Evolutionary conservation across 2,329 filamentous ascomycete species (phyloP).

Genomic region (Fusarium hainanense): DNA sequence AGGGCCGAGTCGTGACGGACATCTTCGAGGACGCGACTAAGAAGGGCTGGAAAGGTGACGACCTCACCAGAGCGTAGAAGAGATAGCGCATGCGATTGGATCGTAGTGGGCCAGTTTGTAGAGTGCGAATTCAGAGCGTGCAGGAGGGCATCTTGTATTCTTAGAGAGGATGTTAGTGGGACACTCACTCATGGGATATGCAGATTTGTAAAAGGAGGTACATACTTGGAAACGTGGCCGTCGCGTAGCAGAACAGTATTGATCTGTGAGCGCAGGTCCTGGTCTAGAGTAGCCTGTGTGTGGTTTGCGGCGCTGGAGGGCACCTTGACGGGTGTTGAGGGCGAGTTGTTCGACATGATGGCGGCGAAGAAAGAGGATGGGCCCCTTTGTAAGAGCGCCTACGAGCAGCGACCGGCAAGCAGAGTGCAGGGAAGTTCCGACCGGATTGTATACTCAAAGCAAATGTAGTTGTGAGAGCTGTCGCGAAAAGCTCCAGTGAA

Average conservation of each 20-base stretch:
- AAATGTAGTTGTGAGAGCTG: not conserved
- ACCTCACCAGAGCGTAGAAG: conserved; percentile 70
- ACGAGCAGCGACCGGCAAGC: not conserved
- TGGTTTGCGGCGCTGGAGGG: conserved; percentile 69
- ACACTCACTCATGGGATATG: not conserved
- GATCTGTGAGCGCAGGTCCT: conserved; percentile 71
- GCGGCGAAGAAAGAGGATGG: conserved; percentile 1
- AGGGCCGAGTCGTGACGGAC: conserved; percentile 62
- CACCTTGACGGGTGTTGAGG: conserved; percentile 70
- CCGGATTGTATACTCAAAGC: too few species aligned
- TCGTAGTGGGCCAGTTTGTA: conserved; percentile 70
- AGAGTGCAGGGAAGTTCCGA: not conserved
- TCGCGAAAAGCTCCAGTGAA: conserved; percentile 7
- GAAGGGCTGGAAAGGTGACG: conserved; percentile 69
- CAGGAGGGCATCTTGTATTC: conserved; percentile 73
- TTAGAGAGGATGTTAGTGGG: conserved; percentile 17
- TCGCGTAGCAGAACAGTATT: conserved; percentile 68
- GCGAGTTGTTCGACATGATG: conserved; percentile 58
- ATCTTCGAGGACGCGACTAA: conserved; percentile 70
- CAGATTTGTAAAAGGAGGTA: not conserved
- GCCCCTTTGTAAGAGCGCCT: not conserved
- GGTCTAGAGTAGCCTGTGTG: conserved; percentile 69
- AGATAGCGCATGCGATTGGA: conserved; percentile 69
- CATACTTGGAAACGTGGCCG: conserved; percentile 69
- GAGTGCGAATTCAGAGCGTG: conserved; percentile 69